phyloP scores from a whole-genome alignment of 2,329 filamentous ascomycete genomes.

The Zarea fungicola region DNA sequence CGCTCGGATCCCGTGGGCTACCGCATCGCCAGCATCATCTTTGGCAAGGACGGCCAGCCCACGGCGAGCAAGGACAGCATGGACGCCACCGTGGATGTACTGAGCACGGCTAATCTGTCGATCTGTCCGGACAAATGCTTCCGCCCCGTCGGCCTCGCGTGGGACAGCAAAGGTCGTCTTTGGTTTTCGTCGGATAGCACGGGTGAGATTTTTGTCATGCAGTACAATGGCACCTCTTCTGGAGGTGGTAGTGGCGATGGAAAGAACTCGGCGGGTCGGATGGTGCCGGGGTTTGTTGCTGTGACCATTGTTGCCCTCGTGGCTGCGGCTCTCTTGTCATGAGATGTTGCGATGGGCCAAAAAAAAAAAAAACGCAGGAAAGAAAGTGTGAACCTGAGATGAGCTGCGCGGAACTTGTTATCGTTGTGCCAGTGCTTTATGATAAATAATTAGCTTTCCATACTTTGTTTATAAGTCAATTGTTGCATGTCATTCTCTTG shows the following conservation, averaged over 20 bases:
- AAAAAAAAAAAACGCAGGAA: too few relatives aligned
- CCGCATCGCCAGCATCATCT: conserved; percentile 36
- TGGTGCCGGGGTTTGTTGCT: neutral
- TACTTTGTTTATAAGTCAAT: too few relatives aligned
- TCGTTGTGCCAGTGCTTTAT: too few relatives aligned
- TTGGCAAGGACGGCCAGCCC: conserved; percentile 38
- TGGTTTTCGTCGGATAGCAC: conserved; percentile 60
- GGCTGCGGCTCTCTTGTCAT: conserved; percentile 12
- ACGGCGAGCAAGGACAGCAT: conserved; percentile 35
- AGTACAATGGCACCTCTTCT: conserved; percentile 16
- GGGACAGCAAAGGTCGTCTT: conserved; percentile 47
- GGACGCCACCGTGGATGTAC: conserved; percentile 44
- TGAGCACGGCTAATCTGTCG: conserved; percentile 48
- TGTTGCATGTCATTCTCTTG: too few relatives aligned
- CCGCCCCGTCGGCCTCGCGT: conserved; percentile 55
- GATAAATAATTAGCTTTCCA: too few relatives aligned
- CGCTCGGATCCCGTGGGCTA: conserved; percentile 41
- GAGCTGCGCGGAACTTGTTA: too few relatives aligned
- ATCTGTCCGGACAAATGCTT: conserved; percentile 55
- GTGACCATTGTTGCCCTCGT: conserved; percentile 19
- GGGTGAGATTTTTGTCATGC: conserved; percentile 59
- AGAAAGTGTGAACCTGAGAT: too few relatives aligned
- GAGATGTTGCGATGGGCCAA: neutral
- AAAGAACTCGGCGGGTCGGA: neutral
- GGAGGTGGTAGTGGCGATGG: conserved; percentile 11